Evolutionary conservation across 164 flowering plant genomes (phyloP), one percentile per base, ranked within the genome.

Genomic region (Santalum album): DNA sequence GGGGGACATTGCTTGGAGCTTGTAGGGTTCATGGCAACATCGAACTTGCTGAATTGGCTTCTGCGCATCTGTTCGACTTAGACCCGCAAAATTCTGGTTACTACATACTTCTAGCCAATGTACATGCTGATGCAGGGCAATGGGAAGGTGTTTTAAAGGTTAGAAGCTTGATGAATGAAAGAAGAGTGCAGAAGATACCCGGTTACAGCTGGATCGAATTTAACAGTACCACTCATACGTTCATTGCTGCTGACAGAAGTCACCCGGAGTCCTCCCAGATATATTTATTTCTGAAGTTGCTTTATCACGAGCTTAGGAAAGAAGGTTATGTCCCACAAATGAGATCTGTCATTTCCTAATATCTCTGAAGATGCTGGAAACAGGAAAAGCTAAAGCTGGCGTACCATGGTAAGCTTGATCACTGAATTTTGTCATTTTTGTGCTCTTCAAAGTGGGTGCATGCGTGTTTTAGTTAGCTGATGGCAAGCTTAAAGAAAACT

Each of bases 1-100:
- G 98, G 98, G 92, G 88, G n/a, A 78, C 96, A 20, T 55, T 90
- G 60, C 78, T 91, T 36, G 98, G 92, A 25, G 95, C 98, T 27
- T 83, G 83, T 46, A 61, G 79, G 54, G 62, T 79, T 16, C 84
- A 86, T 66, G 79, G 82, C 21, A 70, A 87, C 59, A 79, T 79
- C 29, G 88, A 84, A 56, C 74, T 83, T 32, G 92, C 92, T 35
- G 80, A 82, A 66, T 50, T 78, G 46, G 94, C 91, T 56, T 73
- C 89, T 22, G 64, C 58, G 27, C 66, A 75, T 63, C 74, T 87
- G 14, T 68, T 87, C 53, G 68, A 75, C 11, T 42, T 87, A 69
- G 96, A 90, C 55, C 90, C 89, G 35, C 58, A 67, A 56, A 87
- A 90, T 61, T 80, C 95, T 25, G 96, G 96, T 20, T 83, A 78